Conservation (phyloP, 257 asterid genomes). For the Petrea volubilis region DNA sequence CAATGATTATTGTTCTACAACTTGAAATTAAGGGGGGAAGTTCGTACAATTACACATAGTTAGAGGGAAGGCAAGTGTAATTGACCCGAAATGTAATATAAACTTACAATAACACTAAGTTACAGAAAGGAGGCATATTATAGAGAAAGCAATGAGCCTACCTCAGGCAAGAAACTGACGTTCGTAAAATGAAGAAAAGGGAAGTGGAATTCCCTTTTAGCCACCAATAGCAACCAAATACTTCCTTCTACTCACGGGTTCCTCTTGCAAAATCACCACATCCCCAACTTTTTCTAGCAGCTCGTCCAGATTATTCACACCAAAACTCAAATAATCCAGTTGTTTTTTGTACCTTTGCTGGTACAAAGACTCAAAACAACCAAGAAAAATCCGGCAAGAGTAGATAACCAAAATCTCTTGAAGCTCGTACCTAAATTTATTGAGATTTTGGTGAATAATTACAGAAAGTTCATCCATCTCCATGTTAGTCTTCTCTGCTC, state of each 20-base stretch:
- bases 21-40: too few species aligned
- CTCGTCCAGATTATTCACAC: slow-evolving; percentile 60
- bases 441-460: slow-evolving; percentile 32
- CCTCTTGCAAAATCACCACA: slow-evolving; percentile 60
- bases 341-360: slow-evolving; percentile 63
- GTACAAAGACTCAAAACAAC: slow-evolving; percentile 59
- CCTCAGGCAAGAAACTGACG: slow-evolving; percentile 27
- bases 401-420: slow-evolving; percentile 75
- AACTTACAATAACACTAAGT: neutral
- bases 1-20: too few species aligned
- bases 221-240: slow-evolving; percentile 53
- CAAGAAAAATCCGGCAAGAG: slow-evolving; percentile 56
- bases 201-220: slow-evolving; percentile 31
- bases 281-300: slow-evolving; percentile 57
- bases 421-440: slow-evolving; percentile 57
- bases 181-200: neutral
- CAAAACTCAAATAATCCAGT: slow-evolving; percentile 52
- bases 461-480: slow-evolving; percentile 12
- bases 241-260: slow-evolving; percentile 54
- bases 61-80: neutral
- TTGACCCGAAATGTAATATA: neutral
- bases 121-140: neutral
- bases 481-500: slow-evolving; percentile 19
- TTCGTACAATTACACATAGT: too few species aligned
- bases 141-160: slow-evolving; percentile 26